A percentile compares a stretch with the other conserved stretches of the same genome.
These are phyloP conservation scores for Oidiodendron maius DNA, from an alignment of 495 filamentous ascomycete species.

Conservation along the genomic window DNA sequence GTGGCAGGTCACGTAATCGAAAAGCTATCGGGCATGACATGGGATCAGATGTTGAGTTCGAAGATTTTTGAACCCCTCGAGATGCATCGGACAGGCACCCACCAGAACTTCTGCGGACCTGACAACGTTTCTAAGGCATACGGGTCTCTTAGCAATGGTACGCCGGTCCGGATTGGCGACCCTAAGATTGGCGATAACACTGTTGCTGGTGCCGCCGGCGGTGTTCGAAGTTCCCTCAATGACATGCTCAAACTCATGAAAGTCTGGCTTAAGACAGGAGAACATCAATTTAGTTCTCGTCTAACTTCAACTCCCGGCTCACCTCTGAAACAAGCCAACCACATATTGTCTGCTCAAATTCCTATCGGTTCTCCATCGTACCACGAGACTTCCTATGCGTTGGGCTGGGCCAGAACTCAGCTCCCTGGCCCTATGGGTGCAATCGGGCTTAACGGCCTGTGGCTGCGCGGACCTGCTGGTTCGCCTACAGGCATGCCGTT, in stretches of 20 bases:
- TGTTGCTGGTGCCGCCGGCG: slow-evolving; percentile 7
- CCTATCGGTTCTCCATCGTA: neutral
- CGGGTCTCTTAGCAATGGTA: neutral
- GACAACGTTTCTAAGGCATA: slow-evolving; percentile 5
- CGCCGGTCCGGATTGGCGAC: neutral
- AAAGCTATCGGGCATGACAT: slow-evolving; percentile 11
- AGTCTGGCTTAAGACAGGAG: slow-evolving; percentile 2
- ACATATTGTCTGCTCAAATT: slow-evolving; percentile 1
- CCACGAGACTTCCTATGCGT: slow-evolving; percentile 12
- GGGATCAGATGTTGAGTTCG: slow-evolving; percentile 5
- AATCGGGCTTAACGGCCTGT: slow-evolving; percentile 5
- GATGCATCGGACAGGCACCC: neutral
- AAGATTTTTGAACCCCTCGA: slow-evolving; percentile 12
- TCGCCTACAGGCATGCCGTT: no score
- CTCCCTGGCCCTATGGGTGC: slow-evolving; percentile 14
- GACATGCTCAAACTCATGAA: slow-evolving; percentile 14
- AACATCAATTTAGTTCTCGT: slow-evolving; percentile 3
- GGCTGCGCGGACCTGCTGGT: slow-evolving; percentile 17
- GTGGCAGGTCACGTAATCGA: slow-evolving; percentile 22
- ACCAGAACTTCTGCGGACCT: neutral
- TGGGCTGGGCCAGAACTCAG: slow-evolving; percentile 15
- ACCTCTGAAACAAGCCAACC: neutral
- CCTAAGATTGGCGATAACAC: neutral
- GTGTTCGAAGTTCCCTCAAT: slow-evolving; percentile 10
- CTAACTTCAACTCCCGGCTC: neutral